Base-by-base conservation (phyloP, 2,329 filamentous ascomycete species). In the Aspergillus udagawae region DNA sequence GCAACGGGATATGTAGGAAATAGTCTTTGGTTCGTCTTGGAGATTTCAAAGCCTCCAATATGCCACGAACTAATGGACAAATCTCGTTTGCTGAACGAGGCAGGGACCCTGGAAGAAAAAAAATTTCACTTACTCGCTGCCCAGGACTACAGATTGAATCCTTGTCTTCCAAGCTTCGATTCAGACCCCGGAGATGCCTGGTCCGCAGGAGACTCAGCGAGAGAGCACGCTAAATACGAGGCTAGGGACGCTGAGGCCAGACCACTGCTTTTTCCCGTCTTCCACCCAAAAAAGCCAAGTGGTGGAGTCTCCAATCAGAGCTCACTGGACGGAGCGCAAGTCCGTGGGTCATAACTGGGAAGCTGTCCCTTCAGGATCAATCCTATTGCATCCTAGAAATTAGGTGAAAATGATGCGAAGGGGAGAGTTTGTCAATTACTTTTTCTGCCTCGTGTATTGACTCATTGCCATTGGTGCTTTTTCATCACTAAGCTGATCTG, bases 111-210 rank as follows among this genome's bases (percentile, higher is more conserved):
- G 48, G 51, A 54, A 35, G 47, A 32, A 41, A 28, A 28, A 29
- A 23, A 52, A 45, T 32, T 53, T 57, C 44, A 58, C 55, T 38
- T 38, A 17, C 32, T 38, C 32, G 5, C 14, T 38, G 4, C 5
- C 14, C 32, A 38, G 32, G 32, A 17, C 32, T 35, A 14, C 32
- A 3, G n/a, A 2, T 38, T 38, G 14, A 7, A 17, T 38, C 14
- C 32, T 17, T 17, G 32, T 38, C 32, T 38, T 38, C 32, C 14
- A 38, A 38, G 14, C 32, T 7, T 38, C 14, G 5, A 38, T 38
- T 17, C 32, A 3, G 5, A 14, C 32, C 32, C 8, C 62, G 62
- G 62, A 64, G 60, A 60, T 60, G 56, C 55, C 53, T 64, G 54
- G 51, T 64, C 60, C 62, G 62, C 57, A 59, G 10, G 21, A 54